Conservation (phyloP, 1,284 basidiomycete species). For the Ceratobasidium sp. region DNA sequence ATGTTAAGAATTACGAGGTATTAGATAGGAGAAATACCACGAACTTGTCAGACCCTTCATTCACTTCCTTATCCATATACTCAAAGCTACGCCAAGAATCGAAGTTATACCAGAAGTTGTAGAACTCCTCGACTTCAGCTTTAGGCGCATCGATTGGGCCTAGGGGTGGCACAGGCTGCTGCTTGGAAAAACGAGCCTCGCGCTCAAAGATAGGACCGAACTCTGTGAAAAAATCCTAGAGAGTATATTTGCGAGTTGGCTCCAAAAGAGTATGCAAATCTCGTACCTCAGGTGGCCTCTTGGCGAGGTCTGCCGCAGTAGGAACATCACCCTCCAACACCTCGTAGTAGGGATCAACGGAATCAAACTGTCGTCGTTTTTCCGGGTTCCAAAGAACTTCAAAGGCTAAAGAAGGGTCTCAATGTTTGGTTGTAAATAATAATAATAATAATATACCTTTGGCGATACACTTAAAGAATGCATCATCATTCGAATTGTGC, state of each 20-base stretch:
- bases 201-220: conserved; percentile 88
- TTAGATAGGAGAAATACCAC: conserved; percentile 52
- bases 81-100: conserved; percentile 99
- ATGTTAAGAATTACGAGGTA: neutral
- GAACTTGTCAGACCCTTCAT: conserved; percentile 94
- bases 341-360: conserved; percentile 83
- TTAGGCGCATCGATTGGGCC: conserved; percentile 80
- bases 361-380: conserved; percentile 95
- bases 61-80: conserved; percentile 98
- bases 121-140: conserved; percentile 90
- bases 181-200: conserved; percentile 91
- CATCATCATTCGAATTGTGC: conserved; percentile 89
- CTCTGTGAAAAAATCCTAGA: conserved; percentile 67
- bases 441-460: conserved; percentile 63
- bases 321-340: conserved; percentile 84
- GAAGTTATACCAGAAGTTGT: conserved; percentile 99
- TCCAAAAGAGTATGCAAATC: neutral
- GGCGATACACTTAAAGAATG: conserved; percentile 99
- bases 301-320: conserved; percentile 71
- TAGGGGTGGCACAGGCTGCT: conserved; percentile 86
- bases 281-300: conserved; percentile 55
- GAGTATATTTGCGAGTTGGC: conserved; percentile 58
- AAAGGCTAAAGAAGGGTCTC: conserved; percentile 63
- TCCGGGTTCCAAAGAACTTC: conserved; percentile 91
- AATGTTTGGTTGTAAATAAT: neutral